Conservation (phyloP, 2,329 filamentous ascomycete species). For the Gaeumannomyces sp. region DNA sequence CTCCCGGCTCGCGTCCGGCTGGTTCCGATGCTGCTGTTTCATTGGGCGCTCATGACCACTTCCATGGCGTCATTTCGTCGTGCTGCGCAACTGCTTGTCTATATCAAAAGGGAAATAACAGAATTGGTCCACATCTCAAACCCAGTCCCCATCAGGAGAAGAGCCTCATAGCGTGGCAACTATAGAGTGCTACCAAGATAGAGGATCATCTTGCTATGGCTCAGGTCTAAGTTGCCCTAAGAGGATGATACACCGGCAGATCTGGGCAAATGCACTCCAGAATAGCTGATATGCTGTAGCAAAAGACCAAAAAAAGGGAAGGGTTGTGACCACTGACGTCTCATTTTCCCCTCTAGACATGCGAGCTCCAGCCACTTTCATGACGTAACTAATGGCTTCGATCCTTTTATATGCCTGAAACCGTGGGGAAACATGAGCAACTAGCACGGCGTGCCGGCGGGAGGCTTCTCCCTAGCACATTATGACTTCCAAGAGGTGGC, state of each 20-base stretch:
- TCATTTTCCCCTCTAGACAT: too few species aligned
- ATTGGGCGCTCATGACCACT: neutral
- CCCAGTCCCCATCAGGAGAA: neutral
- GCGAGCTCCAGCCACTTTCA: too few species aligned
- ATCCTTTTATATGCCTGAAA: neutral
- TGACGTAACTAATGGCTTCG: too few species aligned
- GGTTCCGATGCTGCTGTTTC: neutral
- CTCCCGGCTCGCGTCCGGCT: neutral
- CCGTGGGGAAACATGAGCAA: neutral
- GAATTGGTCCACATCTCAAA: neutral
- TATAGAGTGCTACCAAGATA: neutral
- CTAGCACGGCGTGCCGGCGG: neutral
- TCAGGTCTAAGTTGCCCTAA: too few species aligned
- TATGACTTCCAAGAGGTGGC: neutral
- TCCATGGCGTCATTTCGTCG: neutral
- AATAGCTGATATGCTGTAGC: too few species aligned
- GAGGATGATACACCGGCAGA: too few species aligned
- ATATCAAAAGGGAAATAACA: neutral
- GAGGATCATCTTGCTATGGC: neutral
- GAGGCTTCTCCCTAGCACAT: neutral
- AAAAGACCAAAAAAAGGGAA: too few species aligned
- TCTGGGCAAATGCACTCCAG: too few species aligned
- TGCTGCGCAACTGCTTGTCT: neutral
- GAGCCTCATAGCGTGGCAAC: neutral
- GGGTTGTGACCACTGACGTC: too few species aligned